A percentile compares a stretch with the other conserved stretches of the same genome.
Conservation (phyloP, 148 eudicot species). For the Linanthus parryae region DNA sequence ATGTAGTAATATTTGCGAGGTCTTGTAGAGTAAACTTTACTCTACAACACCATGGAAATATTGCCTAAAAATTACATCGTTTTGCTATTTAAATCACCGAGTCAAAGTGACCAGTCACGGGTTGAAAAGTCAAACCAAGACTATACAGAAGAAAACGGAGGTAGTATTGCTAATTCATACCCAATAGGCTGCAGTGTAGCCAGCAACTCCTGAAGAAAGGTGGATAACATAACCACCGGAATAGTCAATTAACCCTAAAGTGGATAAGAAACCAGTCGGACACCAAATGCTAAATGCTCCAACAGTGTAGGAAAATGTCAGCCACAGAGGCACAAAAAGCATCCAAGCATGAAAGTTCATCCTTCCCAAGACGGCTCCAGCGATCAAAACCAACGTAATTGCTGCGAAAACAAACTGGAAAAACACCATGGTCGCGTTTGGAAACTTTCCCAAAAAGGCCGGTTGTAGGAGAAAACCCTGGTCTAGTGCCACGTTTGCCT, state of each 20-base stretch:
- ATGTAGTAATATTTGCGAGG: too few relatives aligned
- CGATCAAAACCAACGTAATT: conserved; percentile 15
- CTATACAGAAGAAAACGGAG: neutral
- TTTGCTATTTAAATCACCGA: too few relatives aligned
- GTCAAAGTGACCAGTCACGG: too few relatives aligned
- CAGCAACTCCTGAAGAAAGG: conserved; percentile 4
- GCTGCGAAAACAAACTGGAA: conserved; percentile 23
- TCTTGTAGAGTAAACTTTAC: too few relatives aligned
- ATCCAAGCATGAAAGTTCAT: conserved; percentile 24
- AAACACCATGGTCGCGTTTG: conserved; percentile 20
- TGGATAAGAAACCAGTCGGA: neutral
- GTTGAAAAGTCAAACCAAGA: too few relatives aligned
- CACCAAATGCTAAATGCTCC: conserved; percentile 20
- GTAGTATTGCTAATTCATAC: neutral
- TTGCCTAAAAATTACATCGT: too few relatives aligned
- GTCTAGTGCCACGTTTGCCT: conserved; percentile 7
- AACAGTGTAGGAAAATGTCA: conserved; percentile 17
- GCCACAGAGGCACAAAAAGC: conserved; percentile 25
- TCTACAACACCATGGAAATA: too few relatives aligned
- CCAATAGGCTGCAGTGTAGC: conserved; percentile 6
- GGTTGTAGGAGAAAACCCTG: neutral
- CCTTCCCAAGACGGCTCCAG: conserved; percentile 20
- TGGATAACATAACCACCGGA: conserved; percentile 8
- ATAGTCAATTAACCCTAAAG: neutral
- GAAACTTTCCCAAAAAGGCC: neutral